These are phyloP conservation scores for Acanthamoeba polyphaga DNA, from an alignment of 208 protist genomes.

Conservation along the genomic window DNA sequence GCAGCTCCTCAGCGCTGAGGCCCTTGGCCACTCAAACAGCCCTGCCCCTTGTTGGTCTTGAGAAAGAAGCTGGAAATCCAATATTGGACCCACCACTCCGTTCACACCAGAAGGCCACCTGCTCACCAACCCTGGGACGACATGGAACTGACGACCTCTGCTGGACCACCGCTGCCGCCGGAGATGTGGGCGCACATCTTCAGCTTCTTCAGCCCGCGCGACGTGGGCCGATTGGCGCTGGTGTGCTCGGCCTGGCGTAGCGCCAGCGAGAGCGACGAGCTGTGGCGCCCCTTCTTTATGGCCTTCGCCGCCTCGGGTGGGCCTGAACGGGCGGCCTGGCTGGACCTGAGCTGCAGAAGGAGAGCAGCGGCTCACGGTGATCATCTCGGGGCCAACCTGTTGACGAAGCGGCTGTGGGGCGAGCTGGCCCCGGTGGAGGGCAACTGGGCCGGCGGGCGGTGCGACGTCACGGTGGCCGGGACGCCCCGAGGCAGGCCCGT, in stretches of 20 bases:
- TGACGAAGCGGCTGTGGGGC: neutral
- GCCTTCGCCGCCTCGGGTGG: neutral
- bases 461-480: neutral
- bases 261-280: neutral
- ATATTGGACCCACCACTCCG: too few relatives aligned
- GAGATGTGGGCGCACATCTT: neutral
- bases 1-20: too few relatives aligned
- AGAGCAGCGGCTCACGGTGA: neutral
- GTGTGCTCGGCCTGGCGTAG: neutral
- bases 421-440: neutral
- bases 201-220: neutral
- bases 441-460: neutral
- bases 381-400: too few relatives aligned
- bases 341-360: neutral
- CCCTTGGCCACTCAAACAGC: too few relatives aligned
- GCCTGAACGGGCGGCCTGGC: neutral
- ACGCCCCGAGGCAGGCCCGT: neutral
- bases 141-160: too few relatives aligned
- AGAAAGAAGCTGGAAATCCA: too few relatives aligned
- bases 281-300: neutral
- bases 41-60: too few relatives aligned
- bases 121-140: too few relatives aligned
- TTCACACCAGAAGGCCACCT: too few relatives aligned
- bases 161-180: neutral
- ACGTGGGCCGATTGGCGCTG: neutral